phyloP scores from a whole-genome alignment of 768 basidiomycete genomes.

The Melanogaster broomeanus region DNA sequence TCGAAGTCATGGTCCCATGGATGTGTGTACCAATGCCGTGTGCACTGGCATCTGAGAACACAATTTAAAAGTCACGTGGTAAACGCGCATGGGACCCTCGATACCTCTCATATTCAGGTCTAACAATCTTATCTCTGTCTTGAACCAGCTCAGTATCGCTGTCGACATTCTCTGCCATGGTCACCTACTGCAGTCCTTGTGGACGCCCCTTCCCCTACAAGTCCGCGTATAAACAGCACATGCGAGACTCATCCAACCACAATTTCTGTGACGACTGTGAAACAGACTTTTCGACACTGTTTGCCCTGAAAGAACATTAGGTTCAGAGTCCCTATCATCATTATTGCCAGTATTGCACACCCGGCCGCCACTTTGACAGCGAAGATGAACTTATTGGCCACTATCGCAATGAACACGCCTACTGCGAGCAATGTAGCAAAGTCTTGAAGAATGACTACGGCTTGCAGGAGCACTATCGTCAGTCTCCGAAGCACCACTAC shows the following conservation, averaged over 20 bases:
- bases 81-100: conserved; percentile 34
- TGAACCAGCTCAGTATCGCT: not conserved
- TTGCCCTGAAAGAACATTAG: conserved; percentile 50
- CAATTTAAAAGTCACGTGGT: conserved; percentile 30
- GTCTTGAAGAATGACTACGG: conserved; percentile 42
- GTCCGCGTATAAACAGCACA: conserved; percentile 38
- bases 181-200: conserved; percentile 41
- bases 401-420: conserved; percentile 39
- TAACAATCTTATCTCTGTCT: not conserved
- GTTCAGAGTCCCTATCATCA: conserved; percentile 48
- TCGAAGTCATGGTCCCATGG: not conserved
- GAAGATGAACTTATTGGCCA: conserved; percentile 40
- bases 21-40: not conserved
- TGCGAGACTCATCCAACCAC: conserved; percentile 38
- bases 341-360: conserved; percentile 59
- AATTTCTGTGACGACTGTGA: conserved; percentile 48
- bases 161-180: conserved; percentile 26
- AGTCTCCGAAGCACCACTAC: conserved; percentile 42
- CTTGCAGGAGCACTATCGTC: conserved; percentile 50
- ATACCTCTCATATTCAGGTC: not conserved
- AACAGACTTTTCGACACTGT: conserved; percentile 42
- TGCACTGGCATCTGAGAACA: not conserved
- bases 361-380: conserved; percentile 41
- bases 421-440: conserved; percentile 44
- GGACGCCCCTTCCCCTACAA: conserved; percentile 35